A percentile compares a stretch with the other conserved stretches of the same genome.
Evolutionary conservation across 371 early-diverging fungal genomes (phyloP).

Genomic region (Rhizopus arrhizus): DNA sequence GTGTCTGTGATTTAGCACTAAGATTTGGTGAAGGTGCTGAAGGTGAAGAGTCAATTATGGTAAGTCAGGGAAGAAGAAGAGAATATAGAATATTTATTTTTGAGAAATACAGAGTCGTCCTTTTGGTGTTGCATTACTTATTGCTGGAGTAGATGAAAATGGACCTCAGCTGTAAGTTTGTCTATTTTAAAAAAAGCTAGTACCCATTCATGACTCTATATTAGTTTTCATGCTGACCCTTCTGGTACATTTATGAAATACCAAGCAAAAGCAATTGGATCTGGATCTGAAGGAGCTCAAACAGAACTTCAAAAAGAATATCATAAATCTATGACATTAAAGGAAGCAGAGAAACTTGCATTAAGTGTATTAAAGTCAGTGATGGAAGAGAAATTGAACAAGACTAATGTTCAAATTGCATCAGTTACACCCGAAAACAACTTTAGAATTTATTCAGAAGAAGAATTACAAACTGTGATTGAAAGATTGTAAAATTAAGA

Average conservation of each 20-base stretch:
- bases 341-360: constrained; percentile 87
- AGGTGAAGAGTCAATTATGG: constrained; percentile 96
- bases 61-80: constrained; percentile 27
- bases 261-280: constrained; percentile 97
- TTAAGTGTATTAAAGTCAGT: constrained; percentile 98
- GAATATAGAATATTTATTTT: neutral
- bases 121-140: constrained; percentile 98
- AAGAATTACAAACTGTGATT: constrained; percentile 70
- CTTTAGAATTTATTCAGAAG: constrained; percentile 77
- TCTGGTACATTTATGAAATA: constrained; percentile 94
- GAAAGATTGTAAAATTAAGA: constrained; percentile 55
- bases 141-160: constrained; percentile 97
- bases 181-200: neutral
- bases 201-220: neutral
- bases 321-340: constrained; percentile 83
- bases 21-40: constrained; percentile 96
- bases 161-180: constrained; percentile 93
- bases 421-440: constrained; percentile 82
- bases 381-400: constrained; percentile 99
- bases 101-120: constrained; percentile 82
- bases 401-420: constrained; percentile 95
- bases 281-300: constrained; percentile 98
- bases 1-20: constrained; percentile 96
- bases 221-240: constrained; percentile 93
- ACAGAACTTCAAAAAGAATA: constrained; percentile 96